Evolutionary conservation across 75 land plant genomes (phyloP), one percentile per base, ranked within the genome.

Genomic region (Cryptomeria japonica): DNA sequence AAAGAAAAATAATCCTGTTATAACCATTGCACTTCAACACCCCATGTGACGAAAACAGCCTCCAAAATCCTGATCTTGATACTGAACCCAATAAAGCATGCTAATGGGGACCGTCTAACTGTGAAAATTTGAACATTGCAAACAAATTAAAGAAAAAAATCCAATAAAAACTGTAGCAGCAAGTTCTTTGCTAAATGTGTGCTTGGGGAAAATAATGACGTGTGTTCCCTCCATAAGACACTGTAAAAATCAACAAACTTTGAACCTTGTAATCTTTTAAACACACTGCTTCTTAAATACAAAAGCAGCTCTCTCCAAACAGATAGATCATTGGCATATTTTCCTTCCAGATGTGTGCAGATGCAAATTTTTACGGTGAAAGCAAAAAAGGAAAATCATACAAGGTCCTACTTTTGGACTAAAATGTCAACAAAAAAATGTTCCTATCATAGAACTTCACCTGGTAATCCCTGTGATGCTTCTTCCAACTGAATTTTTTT

Each of bases 401-500:
- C 84, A 82, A 51, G 53, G 53, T 51, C 53, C 41, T 19, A 39
- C 42, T 79, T 79, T 37, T 18, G 22, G 3, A 79, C 2, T 16
- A 39, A 38, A 79, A 36, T 79, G 36, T 19, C 42, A 37, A 46
- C 19, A 41, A 79, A n/a, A 80, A 82, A 80, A 80, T 42, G 84
- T 28, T 80, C 31, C 42, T n/a, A 39, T 80, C n/a, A 44, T 44
- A 80, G 16, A 80, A 44, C 15, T 44, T 25, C 46, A 80, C 84
- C 84, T 80, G 84, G 8, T 25, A 80, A 80, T 80, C 31, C 84
- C 84, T 42, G 84, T 44, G 47, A 25, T 44, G 49, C 84, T 80
- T 16, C 47, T 28, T 42, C 47, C 84, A 28, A 47, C 25, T 44
- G 84, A 44, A 44, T 16, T 3, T 80, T 44, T 25, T 78, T 19